Base-by-base conservation (phyloP, 495 filamentous ascomycete genomes). In the Tirmania nivea region DNA sequence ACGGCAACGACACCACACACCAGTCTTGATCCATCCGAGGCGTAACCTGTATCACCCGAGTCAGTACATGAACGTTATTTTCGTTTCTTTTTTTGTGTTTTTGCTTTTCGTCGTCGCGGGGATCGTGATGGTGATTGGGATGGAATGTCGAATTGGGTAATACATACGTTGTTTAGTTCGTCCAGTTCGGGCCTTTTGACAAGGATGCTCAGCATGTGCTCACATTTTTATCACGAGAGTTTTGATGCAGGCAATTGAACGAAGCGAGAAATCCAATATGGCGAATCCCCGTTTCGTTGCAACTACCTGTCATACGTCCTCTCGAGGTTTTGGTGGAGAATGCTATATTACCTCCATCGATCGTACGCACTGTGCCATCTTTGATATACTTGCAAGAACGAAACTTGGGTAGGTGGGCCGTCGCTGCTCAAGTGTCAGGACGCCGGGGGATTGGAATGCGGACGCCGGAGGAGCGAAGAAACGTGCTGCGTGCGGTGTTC, bases 1-100 rank as follows among this genome's bases (percentile, higher is more conserved):
- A 80, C 74, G 66, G 92, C 86, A 34, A 97, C 92, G 37, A 96
- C 80, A 55, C 90, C 90, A 47, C 90, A 88, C 55, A 97, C 92
- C 50, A 97, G 80, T 54, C 90, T 80, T 70, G 95, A 87, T 69
- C 92, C 92, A 65, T 84, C 80, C 48, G 83, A 64, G 64, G 84
- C 86, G 68, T 95, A 97, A 59, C 90, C 92, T 94, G 64, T 19
- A 6, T 47, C 9, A 19, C 10, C 42, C 2, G 14, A 6, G 42
- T 47, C 42, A 47, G 19, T 47, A 6, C 14, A 47, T 47, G 42
- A 19, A 14, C 42, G 42, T n/a, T 14, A 3, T 14, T 19, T 5
- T 14, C 42, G 19, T 14, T n/a, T 31, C 25, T 31, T 31, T 31
- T 31, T 31, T 31, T 31, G 25, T 31, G 25, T 31, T 31, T n/a